Percentiles rank a stretch among this genome's conserved stretches.
phyloP scores from a whole-genome alignment of 108 stramenopile genomes.

The Cyclotella distinguenda region DNA sequence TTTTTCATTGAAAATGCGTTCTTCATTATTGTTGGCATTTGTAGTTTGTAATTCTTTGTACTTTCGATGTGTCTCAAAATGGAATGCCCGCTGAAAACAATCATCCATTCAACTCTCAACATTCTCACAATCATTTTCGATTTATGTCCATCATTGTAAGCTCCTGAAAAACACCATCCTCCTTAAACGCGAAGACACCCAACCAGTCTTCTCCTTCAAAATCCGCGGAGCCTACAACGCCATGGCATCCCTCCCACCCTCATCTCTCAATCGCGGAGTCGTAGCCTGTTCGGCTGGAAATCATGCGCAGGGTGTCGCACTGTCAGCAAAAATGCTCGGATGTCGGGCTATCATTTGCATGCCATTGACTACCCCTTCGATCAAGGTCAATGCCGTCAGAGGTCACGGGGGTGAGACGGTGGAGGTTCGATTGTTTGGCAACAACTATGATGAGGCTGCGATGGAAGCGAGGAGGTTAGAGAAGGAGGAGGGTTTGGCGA shows the following conservation, averaged over 20 bases:
- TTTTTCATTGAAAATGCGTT: not conserved
- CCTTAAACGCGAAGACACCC: conserved; percentile 92
- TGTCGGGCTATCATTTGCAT: conserved; percentile 95
- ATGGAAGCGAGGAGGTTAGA: conserved; percentile 82
- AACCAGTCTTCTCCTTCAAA: conserved; percentile 98
- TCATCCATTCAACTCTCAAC: conserved; percentile 7
- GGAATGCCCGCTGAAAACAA: not conserved
- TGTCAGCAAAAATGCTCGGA: conserved; percentile 79
- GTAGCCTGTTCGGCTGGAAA: conserved; percentile 98
- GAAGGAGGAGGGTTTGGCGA: conserved; percentile 81
- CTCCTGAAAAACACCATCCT: conserved; percentile 75
- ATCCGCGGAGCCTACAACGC: conserved; percentile 98
- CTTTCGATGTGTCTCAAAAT: not conserved
- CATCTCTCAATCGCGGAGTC: conserved; percentile 73
- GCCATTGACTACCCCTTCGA: conserved; percentile 94
- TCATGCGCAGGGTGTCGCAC: conserved; percentile 97
- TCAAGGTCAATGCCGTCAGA: conserved; percentile 94
- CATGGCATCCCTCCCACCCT: conserved; percentile 77
- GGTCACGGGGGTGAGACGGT: conserved; percentile 88
- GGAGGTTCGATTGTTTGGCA: conserved; percentile 88
- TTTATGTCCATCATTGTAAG: conserved; percentile 17
- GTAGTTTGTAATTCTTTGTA: not conserved
- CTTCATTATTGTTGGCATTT: not conserved
- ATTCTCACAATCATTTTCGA: not conserved
- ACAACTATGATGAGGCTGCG: conserved; percentile 97